Base-by-base conservation (phyloP, 2,329 filamentous ascomycete species). In the Aspergillus ruber region DNA sequence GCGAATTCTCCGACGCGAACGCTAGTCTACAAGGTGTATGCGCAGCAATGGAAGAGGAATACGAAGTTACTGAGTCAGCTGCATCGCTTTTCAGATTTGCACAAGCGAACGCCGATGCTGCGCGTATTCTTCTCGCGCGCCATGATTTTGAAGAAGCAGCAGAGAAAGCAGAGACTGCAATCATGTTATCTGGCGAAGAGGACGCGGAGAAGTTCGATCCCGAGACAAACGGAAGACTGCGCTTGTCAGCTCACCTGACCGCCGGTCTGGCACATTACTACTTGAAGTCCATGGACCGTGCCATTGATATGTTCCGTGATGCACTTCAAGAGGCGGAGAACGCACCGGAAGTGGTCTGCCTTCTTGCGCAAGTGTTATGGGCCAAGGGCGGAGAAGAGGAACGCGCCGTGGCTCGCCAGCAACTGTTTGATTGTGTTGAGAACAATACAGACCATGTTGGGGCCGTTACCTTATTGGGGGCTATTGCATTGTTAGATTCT, bases 331-430 rank as follows among this genome's bases (percentile, higher is more conserved):
- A 95, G 63, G 89, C 86, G 1, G 73, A 80, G 25, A 80, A 80
- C 33, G 83, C 89, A 51, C 86, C 90, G 0, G 90, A 96, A 61
- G 85, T 91, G 1, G 84, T 90, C 0, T 96, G 90, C 60, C 76
- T 96, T 10, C 76, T 97, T 10, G 87, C 90, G 0, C 89, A 97
- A 67, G 87, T 97, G 0, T 77, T 97, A 0, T 98, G 93, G 91
- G 90, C 90, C 0, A 89, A 88, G 54, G 90, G 88, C 7, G 82
- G 83, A 0, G 81, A 85, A 6, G 77, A 83, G 1, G 86, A 90
- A 47, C 82, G 85, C 42, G 81, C 84, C 43, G 82, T 86, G 51
- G 90, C 91, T 13, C 80, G 89, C 3, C 83, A 86, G 45, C 81
- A 88, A 53, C 77, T 98, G 1, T 91, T 95, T 59, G 83, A 84